These are phyloP conservation scores for Scedosporium boydii DNA, from an alignment of 2,329 filamentous ascomycete genomes.

Conservation along the genomic window DNA sequence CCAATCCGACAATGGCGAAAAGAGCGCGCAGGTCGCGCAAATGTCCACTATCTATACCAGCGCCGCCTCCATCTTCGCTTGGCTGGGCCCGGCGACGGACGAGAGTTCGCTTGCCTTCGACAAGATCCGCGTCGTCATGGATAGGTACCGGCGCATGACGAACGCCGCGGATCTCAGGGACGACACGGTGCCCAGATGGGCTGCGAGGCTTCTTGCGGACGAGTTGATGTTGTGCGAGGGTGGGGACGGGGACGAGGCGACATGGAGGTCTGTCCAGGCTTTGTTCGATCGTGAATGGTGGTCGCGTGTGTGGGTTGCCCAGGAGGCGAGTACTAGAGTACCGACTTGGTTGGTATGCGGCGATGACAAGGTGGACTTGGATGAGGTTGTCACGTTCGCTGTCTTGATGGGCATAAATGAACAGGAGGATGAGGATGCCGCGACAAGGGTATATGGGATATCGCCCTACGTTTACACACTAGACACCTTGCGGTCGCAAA, in stretches of 20 bases:
- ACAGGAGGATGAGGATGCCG: constrained; percentile 10
- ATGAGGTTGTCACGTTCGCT: constrained; percentile 9
- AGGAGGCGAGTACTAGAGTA: constrained; percentile 8
- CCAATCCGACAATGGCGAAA: constrained; percentile 14
- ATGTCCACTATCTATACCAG: constrained; percentile 15
- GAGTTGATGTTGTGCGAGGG: constrained; percentile 11
- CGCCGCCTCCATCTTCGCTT: constrained; percentile 12
- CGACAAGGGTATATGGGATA: constrained; percentile 10
- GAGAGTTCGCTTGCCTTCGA: constrained; percentile 7
- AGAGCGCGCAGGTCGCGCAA: constrained; percentile 14
- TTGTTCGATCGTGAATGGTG: constrained; percentile 11
- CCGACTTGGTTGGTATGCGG: constrained; percentile 11
- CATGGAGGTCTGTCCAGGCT: constrained; percentile 9
- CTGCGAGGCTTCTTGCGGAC: constrained; percentile 7
- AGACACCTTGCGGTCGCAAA: constrained; percentile 8
- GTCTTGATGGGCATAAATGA: constrained; percentile 10
- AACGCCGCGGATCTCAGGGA: background rate
- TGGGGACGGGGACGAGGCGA: constrained; percentile 3
- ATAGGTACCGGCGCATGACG: constrained; percentile 7
- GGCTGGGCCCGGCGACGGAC: constrained; percentile 9
- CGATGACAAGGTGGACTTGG: constrained; percentile 4
- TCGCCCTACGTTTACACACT: constrained; percentile 11
- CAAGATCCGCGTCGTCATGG: constrained; percentile 10
- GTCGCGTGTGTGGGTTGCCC: constrained; percentile 10
- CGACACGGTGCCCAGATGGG: constrained; percentile 8